A percentile compares a stretch with the other conserved stretches of the same genome.
Conservation (phyloP, 2,329 filamentous ascomycete species). For the Arthrobotrys sphaeroides region DNA sequence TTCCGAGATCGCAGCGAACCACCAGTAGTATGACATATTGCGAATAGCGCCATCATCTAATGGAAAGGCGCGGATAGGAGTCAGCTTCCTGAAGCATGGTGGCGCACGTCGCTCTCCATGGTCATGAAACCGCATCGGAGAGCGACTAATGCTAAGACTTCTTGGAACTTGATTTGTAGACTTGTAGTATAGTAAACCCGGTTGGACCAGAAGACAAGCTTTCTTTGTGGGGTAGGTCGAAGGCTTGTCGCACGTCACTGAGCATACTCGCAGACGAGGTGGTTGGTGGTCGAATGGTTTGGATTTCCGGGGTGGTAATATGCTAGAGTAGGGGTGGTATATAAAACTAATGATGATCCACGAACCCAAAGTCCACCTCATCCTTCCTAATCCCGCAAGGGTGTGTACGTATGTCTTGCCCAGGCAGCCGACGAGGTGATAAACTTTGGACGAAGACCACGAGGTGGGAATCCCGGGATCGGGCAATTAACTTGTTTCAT, state of each 20-base stretch:
- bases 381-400: slow-evolving; percentile 51
- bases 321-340: slow-evolving; percentile 13
- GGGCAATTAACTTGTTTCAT: slow-evolving; percentile 16
- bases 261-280: slow-evolving; percentile 7
- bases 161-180: slow-evolving; percentile 42
- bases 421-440: slow-evolving; percentile 49
- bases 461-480: not conserved
- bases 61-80: not conserved
- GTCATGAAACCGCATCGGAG: slow-evolving; percentile 37
- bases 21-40: not conserved
- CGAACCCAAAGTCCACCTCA: slow-evolving; percentile 2
- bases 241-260: slow-evolving; percentile 46
- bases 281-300: slow-evolving; percentile 6
- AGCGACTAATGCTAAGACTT: slow-evolving; percentile 29
- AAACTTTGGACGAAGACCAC: slow-evolving; percentile 25
- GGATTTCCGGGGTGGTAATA: not conserved
- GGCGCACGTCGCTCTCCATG: slow-evolving; percentile 28
- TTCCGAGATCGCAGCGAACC: slow-evolving; percentile 18
- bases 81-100: slow-evolving; percentile 30
- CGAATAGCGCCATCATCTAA: slow-evolving; percentile 2
- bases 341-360: slow-evolving; percentile 22
- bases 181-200: slow-evolving; percentile 32
- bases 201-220: slow-evolving; percentile 38
- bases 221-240: slow-evolving; percentile 38
- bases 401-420: slow-evolving; percentile 35